Base-by-base conservation (phyloP, 164 flowering plant species). In the Pachysandra terminalis region DNA sequence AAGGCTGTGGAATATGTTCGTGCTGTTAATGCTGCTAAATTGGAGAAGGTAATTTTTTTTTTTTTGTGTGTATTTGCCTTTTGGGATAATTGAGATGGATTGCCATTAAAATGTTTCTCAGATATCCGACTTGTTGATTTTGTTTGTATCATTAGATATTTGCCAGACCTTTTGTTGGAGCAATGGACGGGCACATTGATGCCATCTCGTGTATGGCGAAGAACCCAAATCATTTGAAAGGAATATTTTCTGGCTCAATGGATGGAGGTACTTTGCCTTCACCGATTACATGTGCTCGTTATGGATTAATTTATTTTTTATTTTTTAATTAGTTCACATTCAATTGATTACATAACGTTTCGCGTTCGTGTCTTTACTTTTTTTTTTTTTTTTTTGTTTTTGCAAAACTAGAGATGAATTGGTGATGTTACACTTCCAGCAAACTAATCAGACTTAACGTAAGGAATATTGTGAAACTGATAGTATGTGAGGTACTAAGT, bases 201-300 rank as follows among this genome's bases (percentile, higher is more conserved):
- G 80, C 90, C 0, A 63, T 95, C 23, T 86, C 97, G 2, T 90
- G 91, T 75, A 89, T 92, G 99, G 97, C 98, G 0, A 95, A 92
- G 83, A 89, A 92, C 65, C 94, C 94, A 0, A 90, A 82, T 77
- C 74, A 95, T 67, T 74, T 95, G 65, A 95, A 87, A 78, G 88
- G 94, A n/a, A 75, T 92, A 19, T 90, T 95, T 79, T 90, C 99
- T 8, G 99, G 97, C 60, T 90, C 99, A 40, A 83, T 86, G 91
- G 98, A 95, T 78, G 99, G 99, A 90, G 98, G 96, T 93, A 79
- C 23, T 15, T 65, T 65, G n/a, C 51, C 48, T 12, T 15, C 57
- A 2, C 21, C 8, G 8, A 3, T 32, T 32, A 7, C 37, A 32
- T 32, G 7, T 32, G 37, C n/a, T n/a, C n/a, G n/a, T 22, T 45